phyloP scores from a whole-genome alignment of 768 basidiomycete genomes.

The Tricholoma flavovirens region DNA sequence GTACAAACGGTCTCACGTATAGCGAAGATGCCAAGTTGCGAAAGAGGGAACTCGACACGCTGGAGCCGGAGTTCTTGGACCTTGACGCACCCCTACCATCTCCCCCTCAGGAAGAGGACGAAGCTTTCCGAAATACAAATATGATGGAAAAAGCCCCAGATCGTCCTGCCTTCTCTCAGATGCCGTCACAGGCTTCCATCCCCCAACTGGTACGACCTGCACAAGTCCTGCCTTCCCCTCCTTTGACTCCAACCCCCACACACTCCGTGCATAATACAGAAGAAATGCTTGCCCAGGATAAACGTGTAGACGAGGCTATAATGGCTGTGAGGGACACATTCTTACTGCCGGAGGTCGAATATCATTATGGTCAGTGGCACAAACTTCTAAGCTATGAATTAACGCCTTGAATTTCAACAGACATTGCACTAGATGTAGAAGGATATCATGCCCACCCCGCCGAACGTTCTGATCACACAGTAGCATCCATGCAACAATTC shows the following conservation, averaged over 20 bases:
- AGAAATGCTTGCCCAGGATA: slow-evolving; percentile 34
- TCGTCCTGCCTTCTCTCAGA: slow-evolving; percentile 19
- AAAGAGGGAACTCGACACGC: slow-evolving; percentile 15
- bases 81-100: slow-evolving; percentile 50
- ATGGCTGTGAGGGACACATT: slow-evolving; percentile 34
- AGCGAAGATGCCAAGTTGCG: slow-evolving; percentile 7
- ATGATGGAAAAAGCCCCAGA: slow-evolving; percentile 29
- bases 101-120: slow-evolving; percentile 17
- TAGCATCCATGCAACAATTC: slow-evolving; percentile 24
- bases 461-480: slow-evolving; percentile 36
- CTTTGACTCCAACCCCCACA: slow-evolving; percentile 20
- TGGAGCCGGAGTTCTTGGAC: slow-evolving; percentile 82
- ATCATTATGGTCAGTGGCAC: slow-evolving; percentile 44
- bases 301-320: slow-evolving; percentile 47
- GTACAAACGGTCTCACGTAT: slow-evolving; percentile 3
- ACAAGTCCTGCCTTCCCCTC: slow-evolving; percentile 28
- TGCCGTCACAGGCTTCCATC: slow-evolving; percentile 28
- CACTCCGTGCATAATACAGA: slow-evolving; percentile 15
- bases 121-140: slow-evolving; percentile 14
- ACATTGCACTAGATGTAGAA: slow-evolving; percentile 74
- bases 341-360: slow-evolving; percentile 52
- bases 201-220: slow-evolving; percentile 14
- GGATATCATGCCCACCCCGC: slow-evolving; percentile 64
- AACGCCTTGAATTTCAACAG: slow-evolving; percentile 29
- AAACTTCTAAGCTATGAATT: not conserved